phyloP scores from a whole-genome alignment of 805 yeast species.

The Candida rishiriensis region DNA sequence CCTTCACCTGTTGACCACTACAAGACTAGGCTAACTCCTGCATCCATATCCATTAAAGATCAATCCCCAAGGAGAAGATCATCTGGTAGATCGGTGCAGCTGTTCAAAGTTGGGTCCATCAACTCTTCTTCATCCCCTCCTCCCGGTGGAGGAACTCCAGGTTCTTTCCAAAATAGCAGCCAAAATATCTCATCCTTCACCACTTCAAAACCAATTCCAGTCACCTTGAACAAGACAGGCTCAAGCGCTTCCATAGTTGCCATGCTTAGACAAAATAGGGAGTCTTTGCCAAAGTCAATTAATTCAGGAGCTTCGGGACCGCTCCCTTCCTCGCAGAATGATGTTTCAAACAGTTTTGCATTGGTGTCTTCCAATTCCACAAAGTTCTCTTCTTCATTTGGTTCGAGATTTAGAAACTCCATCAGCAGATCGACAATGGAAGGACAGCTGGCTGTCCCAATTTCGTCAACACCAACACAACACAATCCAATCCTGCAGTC shows the following conservation, averaged over 20 bases:
- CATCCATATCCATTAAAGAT: slow-evolving; percentile 19
- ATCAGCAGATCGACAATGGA: slow-evolving; percentile 12
- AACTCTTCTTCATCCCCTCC: slow-evolving; percentile 34
- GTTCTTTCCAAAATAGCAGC: slow-evolving; percentile 6
- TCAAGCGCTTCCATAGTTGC: slow-evolving; percentile 54
- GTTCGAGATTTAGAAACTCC: slow-evolving; percentile 41
- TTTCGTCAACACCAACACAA: neutral
- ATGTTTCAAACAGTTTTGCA: slow-evolving; percentile 2
- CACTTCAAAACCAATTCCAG: slow-evolving; percentile 30
- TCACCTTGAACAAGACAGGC: slow-evolving; percentile 42
- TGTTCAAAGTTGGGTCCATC: slow-evolving; percentile 62
- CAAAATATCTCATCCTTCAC: slow-evolving; percentile 17
- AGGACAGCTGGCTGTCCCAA: neutral
- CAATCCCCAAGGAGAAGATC: slow-evolving; percentile 25
- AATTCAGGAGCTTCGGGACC: slow-evolving; percentile 25
- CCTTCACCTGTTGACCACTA: slow-evolving; percentile 15
- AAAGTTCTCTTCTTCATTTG: slow-evolving; percentile 68
- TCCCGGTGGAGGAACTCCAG: slow-evolving; percentile 8
- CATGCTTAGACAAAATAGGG: slow-evolving; percentile 37
- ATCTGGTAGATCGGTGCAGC: slow-evolving; percentile 43
- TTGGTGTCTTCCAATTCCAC: slow-evolving; percentile 37
- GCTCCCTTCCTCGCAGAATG: slow-evolving; percentile 4
- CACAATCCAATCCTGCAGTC: slow-evolving; percentile 22
- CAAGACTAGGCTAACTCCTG: slow-evolving; percentile 17
- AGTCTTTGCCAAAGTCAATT: slow-evolving; percentile 38